Evolutionary conservation across 2,329 filamentous ascomycete genomes (phyloP), one percentile per base, ranked within the genome.

Genomic region (Penicillium capsulatum): DNA sequence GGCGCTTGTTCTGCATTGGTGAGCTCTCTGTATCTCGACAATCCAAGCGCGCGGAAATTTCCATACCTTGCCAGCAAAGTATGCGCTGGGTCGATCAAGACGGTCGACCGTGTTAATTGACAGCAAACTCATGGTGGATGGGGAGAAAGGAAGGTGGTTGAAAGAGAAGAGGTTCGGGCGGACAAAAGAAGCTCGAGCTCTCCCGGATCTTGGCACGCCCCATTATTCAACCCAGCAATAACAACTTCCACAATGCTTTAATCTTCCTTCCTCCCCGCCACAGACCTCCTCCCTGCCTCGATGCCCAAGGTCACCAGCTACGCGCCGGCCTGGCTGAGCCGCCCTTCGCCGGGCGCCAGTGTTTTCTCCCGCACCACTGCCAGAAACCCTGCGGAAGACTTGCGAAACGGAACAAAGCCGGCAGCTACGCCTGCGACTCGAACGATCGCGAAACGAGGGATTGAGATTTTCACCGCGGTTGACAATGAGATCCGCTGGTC

Each of bases 401-500:
- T 44, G n/a, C 48, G 55, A 48, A 55, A 42, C 47, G 55, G 33
- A 51, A 37, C 61, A 2, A 13, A 53, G 28, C 33, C 53, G 15
- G 14, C 39, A 3, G 33, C 43, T 10, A 60, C 49, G n/a, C 66
- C 73, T 2, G 67, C 77, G 1, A 65, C 61, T 14, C 71, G 70
- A 48, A 89, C 81, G 0, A 83, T 97, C 55, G 90, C 89, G 7
- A 80, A 79, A 34, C 76, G 91, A 43, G 89, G 86, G 11, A 88
- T 86, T 1, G 90, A 98, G 58, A 72, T 97, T 7, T 97, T 97
- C 60, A 81, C 88, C 9, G 90, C 89, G 14, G 82, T 85, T 28
- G 90, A 90, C 34, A 90, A 84, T 54, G 87, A 97, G 65, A 84
- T 98, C 45, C 78, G 90, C 63, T 98, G 92, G 89, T 83, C 86